Evolutionary conservation across 2,329 filamentous ascomycete genomes (phyloP).

Genomic region (Botryotinia convoluta): DNA sequence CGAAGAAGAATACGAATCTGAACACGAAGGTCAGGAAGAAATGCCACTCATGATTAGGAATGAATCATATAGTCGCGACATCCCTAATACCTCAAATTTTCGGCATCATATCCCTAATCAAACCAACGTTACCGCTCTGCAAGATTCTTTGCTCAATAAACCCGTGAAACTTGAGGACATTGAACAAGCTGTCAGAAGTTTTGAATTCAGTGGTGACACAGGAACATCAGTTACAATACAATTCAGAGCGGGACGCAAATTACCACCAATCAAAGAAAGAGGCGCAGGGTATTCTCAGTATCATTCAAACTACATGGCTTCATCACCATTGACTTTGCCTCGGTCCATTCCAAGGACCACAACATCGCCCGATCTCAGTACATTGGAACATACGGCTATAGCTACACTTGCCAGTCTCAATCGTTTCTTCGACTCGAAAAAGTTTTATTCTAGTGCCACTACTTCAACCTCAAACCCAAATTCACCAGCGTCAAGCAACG

Average conservation of each 20-base stretch:
- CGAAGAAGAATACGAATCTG: background rate
- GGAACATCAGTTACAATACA: background rate
- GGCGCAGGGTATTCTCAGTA: background rate
- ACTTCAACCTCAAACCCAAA: background rate
- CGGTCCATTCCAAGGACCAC: background rate
- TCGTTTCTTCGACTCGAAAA: background rate
- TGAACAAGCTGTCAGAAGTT: background rate
- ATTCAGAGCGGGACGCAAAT: background rate
- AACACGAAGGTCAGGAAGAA: background rate
- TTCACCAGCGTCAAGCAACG: background rate
- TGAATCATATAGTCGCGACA: background rate
- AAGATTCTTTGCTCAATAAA: background rate
- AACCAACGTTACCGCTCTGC: background rate
- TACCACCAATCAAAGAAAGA: background rate
- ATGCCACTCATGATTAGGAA: background rate
- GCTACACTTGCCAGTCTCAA: conserved; percentile 4
- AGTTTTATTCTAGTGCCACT: no score
- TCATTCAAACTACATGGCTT: background rate
- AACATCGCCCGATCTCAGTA: background rate
- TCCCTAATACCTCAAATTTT: background rate
- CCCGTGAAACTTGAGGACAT: background rate
- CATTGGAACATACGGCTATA: background rate
- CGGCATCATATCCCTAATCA: no score
- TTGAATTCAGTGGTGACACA: background rate
- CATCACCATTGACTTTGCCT: no score